Evolutionary conservation across 1,284 basidiomycete genomes (phyloP).

Genomic region (Kwoniella shivajii): DNA sequence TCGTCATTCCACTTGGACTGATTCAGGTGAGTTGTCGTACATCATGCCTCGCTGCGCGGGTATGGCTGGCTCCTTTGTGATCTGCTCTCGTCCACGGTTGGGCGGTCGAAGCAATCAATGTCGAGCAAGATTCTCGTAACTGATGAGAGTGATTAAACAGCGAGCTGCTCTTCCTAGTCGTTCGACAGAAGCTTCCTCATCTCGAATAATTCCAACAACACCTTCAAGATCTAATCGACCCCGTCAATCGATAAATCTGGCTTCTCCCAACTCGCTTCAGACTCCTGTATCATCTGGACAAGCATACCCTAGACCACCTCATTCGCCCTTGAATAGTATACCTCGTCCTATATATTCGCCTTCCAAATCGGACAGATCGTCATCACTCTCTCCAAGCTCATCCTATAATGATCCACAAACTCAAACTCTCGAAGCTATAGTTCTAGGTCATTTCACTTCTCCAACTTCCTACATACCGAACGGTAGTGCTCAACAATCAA

Average conservation of each 20-base stretch:
- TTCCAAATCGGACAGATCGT: conserved; percentile 3
- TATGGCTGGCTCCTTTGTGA: no score
- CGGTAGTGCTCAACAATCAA: not conserved
- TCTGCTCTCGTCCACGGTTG: not conserved
- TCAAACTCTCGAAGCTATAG: conserved; percentile 13
- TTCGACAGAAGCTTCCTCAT: not conserved
- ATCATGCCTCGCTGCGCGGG: no score
- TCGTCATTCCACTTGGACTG: conserved; percentile 85
- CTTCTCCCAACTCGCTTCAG: not conserved
- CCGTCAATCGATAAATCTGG: not conserved
- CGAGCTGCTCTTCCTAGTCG: conserved; percentile 1
- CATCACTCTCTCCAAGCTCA: conserved; percentile 9
- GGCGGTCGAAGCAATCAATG: no score
- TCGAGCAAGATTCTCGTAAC: no score
- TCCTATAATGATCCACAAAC: conserved; percentile 3
- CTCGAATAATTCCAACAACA: conserved; percentile 4
- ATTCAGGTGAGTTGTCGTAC: conserved; percentile 66
- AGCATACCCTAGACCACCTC: conserved; percentile 4
- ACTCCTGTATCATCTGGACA: not conserved
- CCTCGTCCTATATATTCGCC: conserved; percentile 17
- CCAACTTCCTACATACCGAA: conserved; percentile 3
- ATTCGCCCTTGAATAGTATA: conserved; percentile 10
- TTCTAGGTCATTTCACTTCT: conserved; percentile 5
- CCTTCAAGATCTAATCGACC: conserved; percentile 3
- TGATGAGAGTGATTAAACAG: not conserved